These are phyloP conservation scores for Arthroderma sp. DNA, from an alignment of 2,329 filamentous ascomycete species.

Conservation along the genomic window DNA sequence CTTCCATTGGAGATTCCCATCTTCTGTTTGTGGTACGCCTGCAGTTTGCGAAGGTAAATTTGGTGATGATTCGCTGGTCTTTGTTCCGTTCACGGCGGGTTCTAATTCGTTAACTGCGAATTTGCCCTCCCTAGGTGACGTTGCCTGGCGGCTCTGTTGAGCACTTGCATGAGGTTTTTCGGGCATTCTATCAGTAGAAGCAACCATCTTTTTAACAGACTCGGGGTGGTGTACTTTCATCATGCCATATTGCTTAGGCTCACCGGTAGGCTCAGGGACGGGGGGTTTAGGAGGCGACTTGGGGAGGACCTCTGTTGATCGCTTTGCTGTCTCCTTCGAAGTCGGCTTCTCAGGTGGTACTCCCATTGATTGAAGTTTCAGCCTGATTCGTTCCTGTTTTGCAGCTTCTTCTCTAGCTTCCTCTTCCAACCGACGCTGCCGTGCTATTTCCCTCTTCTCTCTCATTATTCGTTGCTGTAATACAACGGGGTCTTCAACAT, in stretches of 20 bases:
- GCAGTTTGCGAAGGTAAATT: background rate
- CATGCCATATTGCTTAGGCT: constrained; percentile 47
- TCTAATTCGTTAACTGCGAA: background rate
- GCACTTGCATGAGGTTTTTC: constrained; percentile 19
- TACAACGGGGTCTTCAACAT: constrained; percentile 31
- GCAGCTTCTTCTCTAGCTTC: constrained; percentile 44
- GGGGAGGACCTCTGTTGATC: constrained; percentile 10
- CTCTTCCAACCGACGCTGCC: constrained; percentile 41
- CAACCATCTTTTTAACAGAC: constrained; percentile 34
- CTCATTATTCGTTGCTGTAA: constrained; percentile 49
- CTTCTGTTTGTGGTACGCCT: constrained; percentile 19
- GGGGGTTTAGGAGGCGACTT: constrained; percentile 45
- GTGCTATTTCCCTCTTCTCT: constrained; percentile 44
- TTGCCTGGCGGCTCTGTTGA: constrained; percentile 17
- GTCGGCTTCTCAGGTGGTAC: constrained; percentile 26
- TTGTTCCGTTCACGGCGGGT: constrained; percentile 2
- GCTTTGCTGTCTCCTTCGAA: constrained; percentile 9
- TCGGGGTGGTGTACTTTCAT: constrained; percentile 49
- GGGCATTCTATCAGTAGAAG: constrained; percentile 21
- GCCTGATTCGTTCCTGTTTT: constrained; percentile 43
- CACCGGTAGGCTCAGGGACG: constrained; percentile 43
- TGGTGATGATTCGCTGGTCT: constrained; percentile 13
- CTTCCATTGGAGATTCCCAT: constrained; percentile 25
- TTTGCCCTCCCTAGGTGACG: constrained; percentile 16
- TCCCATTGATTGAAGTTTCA: constrained; percentile 43